phyloP scores from a whole-genome alignment of 2,329 filamentous ascomycete genomes.

The Calonectria crousiana region DNA sequence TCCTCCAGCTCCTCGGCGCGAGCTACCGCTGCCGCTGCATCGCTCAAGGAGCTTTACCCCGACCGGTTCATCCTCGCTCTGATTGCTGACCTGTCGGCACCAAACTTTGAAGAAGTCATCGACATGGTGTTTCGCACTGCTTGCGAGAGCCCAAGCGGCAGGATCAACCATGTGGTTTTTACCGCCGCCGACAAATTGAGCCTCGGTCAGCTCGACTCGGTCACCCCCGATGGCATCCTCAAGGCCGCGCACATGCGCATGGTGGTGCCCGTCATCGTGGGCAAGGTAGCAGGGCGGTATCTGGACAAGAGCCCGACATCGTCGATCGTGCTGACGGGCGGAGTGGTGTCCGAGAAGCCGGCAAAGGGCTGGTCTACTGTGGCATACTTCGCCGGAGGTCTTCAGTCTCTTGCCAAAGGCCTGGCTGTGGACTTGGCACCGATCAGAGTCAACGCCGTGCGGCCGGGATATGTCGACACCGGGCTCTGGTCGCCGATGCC shows the following conservation, averaged over 20 bases:
- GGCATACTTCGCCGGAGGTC: slow-evolving; percentile 27
- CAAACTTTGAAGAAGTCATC: slow-evolving; percentile 30
- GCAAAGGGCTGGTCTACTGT: slow-evolving; percentile 34
- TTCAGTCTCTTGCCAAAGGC: slow-evolving; percentile 31
- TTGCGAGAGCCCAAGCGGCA: neutral
- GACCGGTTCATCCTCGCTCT: slow-evolving; percentile 32
- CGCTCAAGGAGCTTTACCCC: slow-evolving; percentile 27
- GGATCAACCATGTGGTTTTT: slow-evolving; percentile 36
- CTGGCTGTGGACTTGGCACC: slow-evolving; percentile 37
- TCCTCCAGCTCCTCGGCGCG: slow-evolving; percentile 30
- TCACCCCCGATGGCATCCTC: slow-evolving; percentile 24
- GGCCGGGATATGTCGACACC: slow-evolving; percentile 33
- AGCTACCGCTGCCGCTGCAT: slow-evolving; percentile 23
- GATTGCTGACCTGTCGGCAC: slow-evolving; percentile 31
- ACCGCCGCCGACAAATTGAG: slow-evolving; percentile 34
- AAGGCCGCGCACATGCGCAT: slow-evolving; percentile 36
- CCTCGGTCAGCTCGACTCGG: slow-evolving; percentile 29
- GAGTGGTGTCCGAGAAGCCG: slow-evolving; percentile 29
- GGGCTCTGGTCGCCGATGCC: neutral
- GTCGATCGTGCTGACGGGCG: slow-evolving; percentile 34
- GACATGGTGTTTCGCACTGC: slow-evolving; percentile 21
- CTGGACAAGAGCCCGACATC: slow-evolving; percentile 28
- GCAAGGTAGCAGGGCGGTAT: slow-evolving; percentile 35
- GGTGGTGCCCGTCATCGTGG: slow-evolving; percentile 34
- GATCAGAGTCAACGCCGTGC: slow-evolving; percentile 35